These are phyloP conservation scores for Sporothrix sp. DNA, from an alignment of 2,329 filamentous ascomycete species.

Conservation along the genomic window DNA sequence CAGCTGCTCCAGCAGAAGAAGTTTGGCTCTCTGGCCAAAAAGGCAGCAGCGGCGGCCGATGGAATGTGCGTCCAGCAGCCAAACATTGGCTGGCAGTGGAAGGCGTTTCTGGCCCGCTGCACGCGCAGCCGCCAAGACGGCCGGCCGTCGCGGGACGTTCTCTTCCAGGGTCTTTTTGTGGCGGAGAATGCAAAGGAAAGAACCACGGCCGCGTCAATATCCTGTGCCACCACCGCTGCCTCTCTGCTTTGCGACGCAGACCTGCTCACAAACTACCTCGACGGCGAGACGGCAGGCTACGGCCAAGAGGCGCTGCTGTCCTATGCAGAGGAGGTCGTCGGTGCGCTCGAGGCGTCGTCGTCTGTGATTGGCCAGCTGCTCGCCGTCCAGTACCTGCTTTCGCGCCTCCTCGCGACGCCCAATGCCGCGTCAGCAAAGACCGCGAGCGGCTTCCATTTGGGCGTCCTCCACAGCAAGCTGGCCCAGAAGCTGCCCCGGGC, in stretches of 20 bases:
- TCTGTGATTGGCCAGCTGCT: conserved; percentile 33
- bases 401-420: conserved; percentile 25
- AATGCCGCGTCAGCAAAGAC: conserved; percentile 2
- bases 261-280: conserved; percentile 23
- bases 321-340: conserved; percentile 32
- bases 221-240: conserved; percentile 18
- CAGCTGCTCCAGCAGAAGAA: conserved; percentile 10
- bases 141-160: conserved; percentile 25
- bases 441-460: conserved; percentile 27
- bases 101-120: conserved; percentile 33
- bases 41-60: conserved; percentile 18
- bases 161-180: conserved; percentile 22
- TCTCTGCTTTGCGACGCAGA: conserved; percentile 25
- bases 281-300: conserved; percentile 19
- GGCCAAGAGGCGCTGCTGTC: conserved; percentile 24
- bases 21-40: conserved; percentile 12
- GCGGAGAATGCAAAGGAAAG: conserved; percentile 1
- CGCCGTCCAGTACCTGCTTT: conserved; percentile 34
- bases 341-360: conserved; percentile 21
- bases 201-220: not conserved
- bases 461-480: conserved; percentile 34
- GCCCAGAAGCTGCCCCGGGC: conserved; percentile 24
- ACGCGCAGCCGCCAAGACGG: conserved; percentile 24
- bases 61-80: conserved; percentile 15
- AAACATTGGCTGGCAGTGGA: conserved; percentile 35